Evolutionary conservation across 2,329 filamentous ascomycete genomes (phyloP).

Genomic region (Botryotinia calthae): DNA sequence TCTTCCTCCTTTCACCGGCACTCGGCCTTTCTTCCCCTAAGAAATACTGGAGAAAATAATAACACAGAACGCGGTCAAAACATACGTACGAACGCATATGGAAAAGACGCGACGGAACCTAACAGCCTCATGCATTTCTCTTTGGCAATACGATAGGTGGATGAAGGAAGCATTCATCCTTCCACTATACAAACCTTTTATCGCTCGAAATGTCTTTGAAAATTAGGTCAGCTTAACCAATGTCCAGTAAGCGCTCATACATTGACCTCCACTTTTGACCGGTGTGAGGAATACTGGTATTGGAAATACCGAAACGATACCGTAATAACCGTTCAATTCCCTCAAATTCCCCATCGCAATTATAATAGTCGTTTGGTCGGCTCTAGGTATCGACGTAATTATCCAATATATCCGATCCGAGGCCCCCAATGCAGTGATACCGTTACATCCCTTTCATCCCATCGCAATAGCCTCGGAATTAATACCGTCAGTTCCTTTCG

Average conservation of each 20-base stretch:
- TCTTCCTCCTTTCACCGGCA: neutral
- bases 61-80: conserved; percentile 13
- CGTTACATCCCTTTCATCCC: conserved; percentile 3
- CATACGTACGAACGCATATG: conserved; percentile 1
- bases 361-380: neutral
- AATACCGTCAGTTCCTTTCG: neutral
- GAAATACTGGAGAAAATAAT: conserved; percentile 5
- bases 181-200: neutral
- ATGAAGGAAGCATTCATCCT: conserved; percentile 12
- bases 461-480: conserved; percentile 7
- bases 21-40: neutral
- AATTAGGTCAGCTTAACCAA: neutral
- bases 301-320: conserved; percentile 9
- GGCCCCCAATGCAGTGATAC: neutral
- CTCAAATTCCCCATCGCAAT: conserved; percentile 8
- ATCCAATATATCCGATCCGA: neutral
- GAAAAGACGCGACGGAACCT: conserved; percentile 1
- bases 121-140: conserved; percentile 11
- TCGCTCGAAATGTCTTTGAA: conserved; percentile 1
- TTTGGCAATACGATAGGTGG: neutral
- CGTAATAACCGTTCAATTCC: conserved; percentile 4
- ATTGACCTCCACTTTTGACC: neutral
- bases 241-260: neutral
- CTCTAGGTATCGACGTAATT: conserved; percentile 3
- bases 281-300: conserved; percentile 9